A percentile compares a stretch with the other conserved stretches of the same genome.
Evolutionary conservation across 2,329 filamentous ascomycete species (phyloP).

Genomic region (Ophiostoma australiae): DNA sequence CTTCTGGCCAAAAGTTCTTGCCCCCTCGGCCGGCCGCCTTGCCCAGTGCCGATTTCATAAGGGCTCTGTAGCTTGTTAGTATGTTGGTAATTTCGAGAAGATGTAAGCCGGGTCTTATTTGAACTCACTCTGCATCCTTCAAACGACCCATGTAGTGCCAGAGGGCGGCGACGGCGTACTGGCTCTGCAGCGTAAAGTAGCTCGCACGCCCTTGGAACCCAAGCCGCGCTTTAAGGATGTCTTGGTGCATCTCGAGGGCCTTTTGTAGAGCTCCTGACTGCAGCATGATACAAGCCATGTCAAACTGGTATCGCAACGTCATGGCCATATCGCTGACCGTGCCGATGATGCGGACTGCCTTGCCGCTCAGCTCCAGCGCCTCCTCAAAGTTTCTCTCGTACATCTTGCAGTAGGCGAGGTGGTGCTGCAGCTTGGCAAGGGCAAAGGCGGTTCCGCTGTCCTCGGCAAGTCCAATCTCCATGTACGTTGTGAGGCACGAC

Average conservation of each 20-base stretch:
- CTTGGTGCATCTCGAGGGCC: constrained; percentile 24
- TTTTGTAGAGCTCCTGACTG: constrained; percentile 23
- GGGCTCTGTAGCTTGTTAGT: neutral
- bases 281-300: constrained; percentile 26
- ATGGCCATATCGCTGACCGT: constrained; percentile 24
- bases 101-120: neutral
- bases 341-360: constrained; percentile 14
- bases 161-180: constrained; percentile 26
- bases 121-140: constrained; percentile 23
- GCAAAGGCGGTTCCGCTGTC: constrained; percentile 23
- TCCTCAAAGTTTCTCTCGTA: constrained; percentile 23
- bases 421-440: constrained; percentile 26
- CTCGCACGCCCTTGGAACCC: constrained; percentile 26
- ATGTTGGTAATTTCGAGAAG: neutral
- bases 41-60: neutral
- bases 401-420: constrained; percentile 27
- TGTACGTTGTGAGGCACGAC: constrained; percentile 23
- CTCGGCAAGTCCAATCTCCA: constrained; percentile 10
- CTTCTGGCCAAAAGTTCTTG: constrained; percentile 27
- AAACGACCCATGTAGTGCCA: constrained; percentile 24
- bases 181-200: constrained; percentile 28
- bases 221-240: constrained; percentile 26
- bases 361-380: constrained; percentile 18
- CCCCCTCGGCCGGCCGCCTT: neutral
- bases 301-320: constrained; percentile 26